phyloP scores from a whole-genome alignment of 768 basidiomycete genomes.

The Rhodotorula babjevae region DNA sequence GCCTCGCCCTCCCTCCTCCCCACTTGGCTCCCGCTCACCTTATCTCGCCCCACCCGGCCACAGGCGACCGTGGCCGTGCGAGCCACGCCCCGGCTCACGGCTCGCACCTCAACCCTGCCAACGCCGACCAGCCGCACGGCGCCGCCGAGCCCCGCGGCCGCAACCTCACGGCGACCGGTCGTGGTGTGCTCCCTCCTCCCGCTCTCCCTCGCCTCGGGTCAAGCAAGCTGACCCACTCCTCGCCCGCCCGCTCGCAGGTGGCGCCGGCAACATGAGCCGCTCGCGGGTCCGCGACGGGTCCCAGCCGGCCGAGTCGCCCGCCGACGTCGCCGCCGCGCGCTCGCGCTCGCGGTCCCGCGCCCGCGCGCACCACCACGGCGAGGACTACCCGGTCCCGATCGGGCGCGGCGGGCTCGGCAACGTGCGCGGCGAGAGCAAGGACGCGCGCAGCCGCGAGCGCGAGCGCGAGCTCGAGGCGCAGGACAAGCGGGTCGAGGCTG shows the following conservation, averaged over 20 bases:
- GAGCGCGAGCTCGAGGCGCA: conserved; percentile 23
- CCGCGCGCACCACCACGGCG: conserved; percentile 19
- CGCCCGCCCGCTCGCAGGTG: not conserved
- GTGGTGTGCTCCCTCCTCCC: conserved; percentile 12
- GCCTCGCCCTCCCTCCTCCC: not conserved
- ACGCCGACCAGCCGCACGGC: conserved; percentile 1
- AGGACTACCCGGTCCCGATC: conserved; percentile 18
- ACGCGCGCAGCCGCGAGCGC: not conserved
- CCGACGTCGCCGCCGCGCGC: conserved; percentile 18
- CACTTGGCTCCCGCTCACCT: not conserved
- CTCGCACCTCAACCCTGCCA: conserved; percentile 32
- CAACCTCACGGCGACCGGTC: conserved; percentile 20
- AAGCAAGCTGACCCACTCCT: not conserved
- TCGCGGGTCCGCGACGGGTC: conserved; percentile 33
- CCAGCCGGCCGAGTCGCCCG: conserved; percentile 3
- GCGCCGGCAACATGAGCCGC: conserved; percentile 38
- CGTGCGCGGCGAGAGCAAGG: conserved; percentile 13
- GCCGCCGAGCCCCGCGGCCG: conserved; percentile 14
- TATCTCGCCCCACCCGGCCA: not conserved
- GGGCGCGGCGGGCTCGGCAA: conserved; percentile 36
- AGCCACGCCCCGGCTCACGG: conserved; percentile 4
- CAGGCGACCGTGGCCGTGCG: conserved; percentile 17
- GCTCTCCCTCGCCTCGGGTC: not conserved
- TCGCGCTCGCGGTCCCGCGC: conserved; percentile 29
- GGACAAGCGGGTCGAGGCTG: conserved; percentile 16